Evolutionary conservation across 306 rosid genomes (phyloP).

Genomic region (Cucurbita maxima): DNA sequence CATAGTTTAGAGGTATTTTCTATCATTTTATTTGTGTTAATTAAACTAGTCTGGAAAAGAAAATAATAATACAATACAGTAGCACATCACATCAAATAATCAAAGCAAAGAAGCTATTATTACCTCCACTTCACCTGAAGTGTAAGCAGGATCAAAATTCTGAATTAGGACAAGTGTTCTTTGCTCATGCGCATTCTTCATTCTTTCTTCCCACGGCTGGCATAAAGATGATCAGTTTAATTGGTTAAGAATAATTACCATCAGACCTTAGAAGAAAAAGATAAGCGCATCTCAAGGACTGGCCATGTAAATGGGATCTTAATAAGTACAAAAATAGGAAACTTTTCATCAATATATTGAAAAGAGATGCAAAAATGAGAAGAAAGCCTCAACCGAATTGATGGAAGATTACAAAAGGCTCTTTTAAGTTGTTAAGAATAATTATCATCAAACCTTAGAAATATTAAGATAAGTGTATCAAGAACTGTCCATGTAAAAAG

Average conservation of each 20-base stretch:
- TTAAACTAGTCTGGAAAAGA: neutral
- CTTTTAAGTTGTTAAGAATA: no score
- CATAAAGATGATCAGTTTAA: slow-evolving; percentile 8
- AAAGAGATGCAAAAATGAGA: neutral
- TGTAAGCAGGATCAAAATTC: slow-evolving; percentile 67
- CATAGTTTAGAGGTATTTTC: no score
- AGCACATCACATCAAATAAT: neutral
- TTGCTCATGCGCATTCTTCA: slow-evolving; percentile 46
- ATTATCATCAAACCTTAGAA: neutral
- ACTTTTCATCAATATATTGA: neutral
- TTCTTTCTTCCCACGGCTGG: slow-evolving; percentile 78
- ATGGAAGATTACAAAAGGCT: no score
- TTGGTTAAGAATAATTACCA: neutral
- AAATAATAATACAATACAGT: neutral
- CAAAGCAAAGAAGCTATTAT: slow-evolving; percentile 2
- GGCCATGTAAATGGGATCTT: neutral
- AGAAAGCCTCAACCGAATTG: neutral
- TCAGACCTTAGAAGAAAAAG: neutral
- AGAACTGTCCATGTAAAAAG: neutral
- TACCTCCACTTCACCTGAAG: slow-evolving; percentile 78
- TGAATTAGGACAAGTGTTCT: slow-evolving; percentile 59
- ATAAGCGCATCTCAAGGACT: neutral
- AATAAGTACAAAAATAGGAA: neutral
- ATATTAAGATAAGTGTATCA: neutral
- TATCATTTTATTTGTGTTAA: neutral